Percentiles rank a stretch among this genome's conserved stretches.
These are phyloP conservation scores for Termitomyces sp. DNA, from an alignment of 768 basidiomycete species.

Conservation along the genomic window DNA sequence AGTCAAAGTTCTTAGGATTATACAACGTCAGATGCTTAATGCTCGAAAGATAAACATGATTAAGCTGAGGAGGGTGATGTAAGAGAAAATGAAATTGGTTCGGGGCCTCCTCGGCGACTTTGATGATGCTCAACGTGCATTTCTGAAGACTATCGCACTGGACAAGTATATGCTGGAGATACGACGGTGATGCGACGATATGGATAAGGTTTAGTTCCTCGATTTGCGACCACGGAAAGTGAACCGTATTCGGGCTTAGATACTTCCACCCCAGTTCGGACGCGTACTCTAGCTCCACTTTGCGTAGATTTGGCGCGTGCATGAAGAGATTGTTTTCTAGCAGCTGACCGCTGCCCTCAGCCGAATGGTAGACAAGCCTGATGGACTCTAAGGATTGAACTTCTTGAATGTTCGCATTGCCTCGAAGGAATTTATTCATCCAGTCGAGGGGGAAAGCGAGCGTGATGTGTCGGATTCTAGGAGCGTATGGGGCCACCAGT, in stretches of 20 bases:
- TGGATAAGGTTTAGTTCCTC: constrained; percentile 7
- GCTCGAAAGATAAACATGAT: constrained; percentile 2
- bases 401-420: neutral
- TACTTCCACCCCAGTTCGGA: neutral
- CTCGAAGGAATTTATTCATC: constrained; percentile 1
- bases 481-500: neutral
- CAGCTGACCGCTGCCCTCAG: neutral
- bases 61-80: neutral
- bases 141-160: constrained; percentile 1
- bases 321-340: neutral
- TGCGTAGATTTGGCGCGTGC: neutral
- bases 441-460: constrained; percentile 7
- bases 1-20: constrained; percentile 9
- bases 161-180: constrained; percentile 1
- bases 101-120: neutral
- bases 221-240: constrained; percentile 9
- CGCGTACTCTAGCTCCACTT: constrained; percentile 2
- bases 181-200: neutral
- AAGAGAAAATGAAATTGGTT: neutral
- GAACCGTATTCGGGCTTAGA: neutral
- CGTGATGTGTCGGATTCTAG: constrained; percentile 6
- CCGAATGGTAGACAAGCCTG: constrained; percentile 1
- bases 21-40: constrained; percentile 7
- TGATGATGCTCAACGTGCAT: constrained; percentile 3
- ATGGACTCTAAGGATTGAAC: constrained; percentile 5